Conservation (phyloP, 202 grass and related monocot genomes). For the Digitaria exilis region DNA sequence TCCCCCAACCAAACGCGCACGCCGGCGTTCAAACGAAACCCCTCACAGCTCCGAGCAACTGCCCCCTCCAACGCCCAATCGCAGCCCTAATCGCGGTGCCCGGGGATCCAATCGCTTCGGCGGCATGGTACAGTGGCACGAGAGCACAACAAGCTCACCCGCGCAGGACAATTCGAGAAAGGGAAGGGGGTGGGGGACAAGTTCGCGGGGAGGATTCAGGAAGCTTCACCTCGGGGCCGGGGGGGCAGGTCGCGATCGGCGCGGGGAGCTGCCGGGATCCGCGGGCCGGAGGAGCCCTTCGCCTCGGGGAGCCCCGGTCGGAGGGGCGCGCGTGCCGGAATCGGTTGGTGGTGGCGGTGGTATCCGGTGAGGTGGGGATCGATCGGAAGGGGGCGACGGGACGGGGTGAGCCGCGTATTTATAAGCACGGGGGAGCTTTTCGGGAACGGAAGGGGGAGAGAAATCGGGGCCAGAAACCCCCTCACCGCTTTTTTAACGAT, state of each 20-base stretch:
- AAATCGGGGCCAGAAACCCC: neutral
- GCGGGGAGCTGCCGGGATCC: neutral
- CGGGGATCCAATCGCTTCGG: neutral
- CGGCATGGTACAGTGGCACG: neutral
- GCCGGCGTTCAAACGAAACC: neutral
- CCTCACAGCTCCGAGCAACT: neutral
- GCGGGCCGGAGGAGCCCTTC: neutral
- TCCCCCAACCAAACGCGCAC: neutral
- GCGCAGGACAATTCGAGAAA: neutral
- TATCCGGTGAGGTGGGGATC: neutral
- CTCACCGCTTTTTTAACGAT: neutral
- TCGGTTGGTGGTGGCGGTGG: conserved; percentile 18
- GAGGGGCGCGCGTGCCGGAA: neutral
- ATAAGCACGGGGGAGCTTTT: conserved; percentile 2
- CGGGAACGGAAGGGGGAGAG: neutral
- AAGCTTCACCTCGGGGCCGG: neutral
- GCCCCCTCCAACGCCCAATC: neutral
- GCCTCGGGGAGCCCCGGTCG: neutral
- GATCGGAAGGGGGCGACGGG: neutral
- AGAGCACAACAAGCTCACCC: neutral
- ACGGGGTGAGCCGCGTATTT: neutral
- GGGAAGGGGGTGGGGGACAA: too few species aligned
- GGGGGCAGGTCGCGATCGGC: conserved; percentile 8
- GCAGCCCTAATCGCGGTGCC: neutral
- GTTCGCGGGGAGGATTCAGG: neutral